Percentiles rank a stretch among this genome's conserved stretches.
Evolutionary conservation across 164 flowering plant genomes (phyloP).

Genomic region (Santalum album): DNA sequence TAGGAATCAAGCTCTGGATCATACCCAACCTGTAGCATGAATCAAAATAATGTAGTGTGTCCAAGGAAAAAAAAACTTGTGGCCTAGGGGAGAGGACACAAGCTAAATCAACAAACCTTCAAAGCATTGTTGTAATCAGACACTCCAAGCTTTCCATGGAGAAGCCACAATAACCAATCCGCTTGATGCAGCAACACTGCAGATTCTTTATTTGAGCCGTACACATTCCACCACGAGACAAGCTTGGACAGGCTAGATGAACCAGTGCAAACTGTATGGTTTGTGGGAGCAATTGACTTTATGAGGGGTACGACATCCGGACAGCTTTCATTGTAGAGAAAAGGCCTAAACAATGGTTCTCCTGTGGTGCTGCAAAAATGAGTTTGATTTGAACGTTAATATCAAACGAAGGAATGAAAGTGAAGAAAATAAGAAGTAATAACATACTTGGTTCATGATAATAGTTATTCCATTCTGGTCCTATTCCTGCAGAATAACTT

Average conservation of each 20-base stretch:
- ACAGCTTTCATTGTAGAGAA: constrained; percentile 76
- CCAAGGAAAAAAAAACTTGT: too few relatives aligned
- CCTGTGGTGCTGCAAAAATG: constrained; percentile 55
- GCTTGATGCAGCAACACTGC: constrained; percentile 82
- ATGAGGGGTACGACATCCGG: constrained; percentile 78
- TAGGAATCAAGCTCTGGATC: constrained; percentile 84
- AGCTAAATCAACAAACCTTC: constrained; percentile 32
- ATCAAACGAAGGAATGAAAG: constrained; percentile 1
- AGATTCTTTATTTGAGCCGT: constrained; percentile 36
- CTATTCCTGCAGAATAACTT: too few relatives aligned
- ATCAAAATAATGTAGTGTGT: too few relatives aligned
- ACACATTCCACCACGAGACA: constrained; percentile 75
- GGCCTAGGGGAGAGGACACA: too few relatives aligned
- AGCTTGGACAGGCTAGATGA: constrained; percentile 87
- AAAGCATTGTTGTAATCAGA: constrained; percentile 95
- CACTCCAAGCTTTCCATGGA: constrained; percentile 91
- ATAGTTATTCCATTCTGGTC: too few relatives aligned
- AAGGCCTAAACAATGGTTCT: constrained; percentile 64
- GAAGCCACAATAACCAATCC: constrained; percentile 92
- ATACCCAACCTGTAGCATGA: constrained; percentile 75
- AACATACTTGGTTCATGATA: too few relatives aligned
- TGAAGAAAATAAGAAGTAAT: background rate
- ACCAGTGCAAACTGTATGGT: constrained; percentile 89
- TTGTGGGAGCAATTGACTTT: constrained; percentile 73
- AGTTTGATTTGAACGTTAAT: constrained; percentile 6